Conservation (phyloP, 1,139 yeast species). For the Zhuliangozyma blackwelliae region DNA sequence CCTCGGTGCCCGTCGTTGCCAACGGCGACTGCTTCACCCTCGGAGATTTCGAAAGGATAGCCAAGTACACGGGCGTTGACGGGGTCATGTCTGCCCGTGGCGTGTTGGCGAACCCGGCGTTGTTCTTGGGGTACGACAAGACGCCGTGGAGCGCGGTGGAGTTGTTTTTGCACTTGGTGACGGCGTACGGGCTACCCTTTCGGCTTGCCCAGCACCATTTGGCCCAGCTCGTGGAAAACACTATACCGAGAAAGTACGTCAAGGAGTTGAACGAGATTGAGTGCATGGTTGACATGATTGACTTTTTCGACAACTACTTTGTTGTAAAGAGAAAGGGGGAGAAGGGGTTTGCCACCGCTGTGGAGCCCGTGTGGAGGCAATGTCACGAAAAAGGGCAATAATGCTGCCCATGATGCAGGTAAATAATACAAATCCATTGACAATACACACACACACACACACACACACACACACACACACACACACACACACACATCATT, state of each 20-base stretch:
- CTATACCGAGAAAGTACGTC: conserved; percentile 49
- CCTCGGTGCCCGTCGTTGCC: conserved; percentile 76
- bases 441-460: not conserved
- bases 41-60: conserved; percentile 59
- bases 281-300: conserved; percentile 60
- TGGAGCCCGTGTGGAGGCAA: conserved; percentile 50
- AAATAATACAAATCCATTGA: too few species aligned
- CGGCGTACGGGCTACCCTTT: conserved; percentile 80
- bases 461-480: too few species aligned
- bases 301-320: conserved; percentile 77
- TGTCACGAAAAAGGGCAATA: too few species aligned
- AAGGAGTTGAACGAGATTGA: conserved; percentile 62
- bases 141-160: conserved; percentile 95
- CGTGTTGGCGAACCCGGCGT: conserved; percentile 75
- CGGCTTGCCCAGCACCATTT: conserved; percentile 84
- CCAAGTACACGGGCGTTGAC: conserved; percentile 67
- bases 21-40: conserved; percentile 87
- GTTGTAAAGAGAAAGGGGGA: conserved; percentile 64
- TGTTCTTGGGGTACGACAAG: conserved; percentile 65
- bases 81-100: conserved; percentile 98
- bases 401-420: too few species aligned
- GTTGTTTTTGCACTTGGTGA: conserved; percentile 70
- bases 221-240: conserved; percentile 74
- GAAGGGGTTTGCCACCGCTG: conserved; percentile 57
- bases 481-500: not conserved